phyloP scores from a whole-genome alignment of 2,329 filamentous ascomycete species.

The Colletotrichum agaves region DNA sequence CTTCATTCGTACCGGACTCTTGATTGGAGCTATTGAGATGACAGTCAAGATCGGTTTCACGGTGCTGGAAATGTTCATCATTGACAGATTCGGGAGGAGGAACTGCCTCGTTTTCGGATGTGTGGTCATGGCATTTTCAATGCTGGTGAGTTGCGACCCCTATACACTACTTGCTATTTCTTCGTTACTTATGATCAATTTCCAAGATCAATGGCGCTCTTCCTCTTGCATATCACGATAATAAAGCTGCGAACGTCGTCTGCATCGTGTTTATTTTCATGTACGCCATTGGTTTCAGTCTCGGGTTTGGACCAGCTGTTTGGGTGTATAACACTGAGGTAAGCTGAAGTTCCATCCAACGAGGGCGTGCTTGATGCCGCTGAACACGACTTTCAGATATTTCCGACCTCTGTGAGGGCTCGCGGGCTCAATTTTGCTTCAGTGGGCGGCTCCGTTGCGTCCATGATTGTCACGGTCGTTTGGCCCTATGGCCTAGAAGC shows the following conservation, averaged over 20 bases:
- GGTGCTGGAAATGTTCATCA: conserved; percentile 65
- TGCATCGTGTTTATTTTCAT: conserved; percentile 68
- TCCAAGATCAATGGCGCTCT: conserved; percentile 63
- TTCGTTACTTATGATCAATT: neutral
- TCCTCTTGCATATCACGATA: conserved; percentile 61
- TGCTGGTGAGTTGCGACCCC: conserved; percentile 55
- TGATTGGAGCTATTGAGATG: conserved; percentile 66
- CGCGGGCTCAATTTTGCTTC: conserved; percentile 66
- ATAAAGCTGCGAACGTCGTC: conserved; percentile 58
- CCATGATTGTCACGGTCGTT: conserved; percentile 63
- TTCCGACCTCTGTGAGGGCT: conserved; percentile 66
- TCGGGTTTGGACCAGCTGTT: conserved; percentile 66
- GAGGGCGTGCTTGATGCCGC: neutral
- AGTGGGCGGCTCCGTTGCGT: conserved; percentile 64
- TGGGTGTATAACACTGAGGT: conserved; percentile 71
- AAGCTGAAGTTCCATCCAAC: neutral
- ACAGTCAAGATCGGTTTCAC: conserved; percentile 68
- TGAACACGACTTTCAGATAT: conserved; percentile 53
- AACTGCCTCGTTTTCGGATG: conserved; percentile 61
- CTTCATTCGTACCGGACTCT: conserved; percentile 57
- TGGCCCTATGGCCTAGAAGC: conserved; percentile 65
- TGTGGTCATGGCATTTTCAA: conserved; percentile 61
- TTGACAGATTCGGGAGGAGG: conserved; percentile 62
- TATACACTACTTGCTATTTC: neutral
- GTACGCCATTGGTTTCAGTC: conserved; percentile 67